Percentiles rank a stretch among this genome's conserved stretches.
Conservation (phyloP, 768 basidiomycete species). For the Psilocybe cyanescens region DNA sequence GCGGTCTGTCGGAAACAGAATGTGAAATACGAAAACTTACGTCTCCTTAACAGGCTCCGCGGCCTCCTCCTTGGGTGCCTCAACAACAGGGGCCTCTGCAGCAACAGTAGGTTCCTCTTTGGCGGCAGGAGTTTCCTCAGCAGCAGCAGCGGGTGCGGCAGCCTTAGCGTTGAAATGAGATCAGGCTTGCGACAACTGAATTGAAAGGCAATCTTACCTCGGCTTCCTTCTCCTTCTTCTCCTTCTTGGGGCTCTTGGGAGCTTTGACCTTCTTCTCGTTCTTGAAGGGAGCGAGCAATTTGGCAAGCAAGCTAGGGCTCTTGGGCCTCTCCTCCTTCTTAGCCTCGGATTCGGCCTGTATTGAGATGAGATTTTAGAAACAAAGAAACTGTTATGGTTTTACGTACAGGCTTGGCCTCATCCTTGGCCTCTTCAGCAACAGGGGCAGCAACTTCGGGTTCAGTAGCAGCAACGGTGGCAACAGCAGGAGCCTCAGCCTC, state of each 20-base stretch:
- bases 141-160: conserved; percentile 39
- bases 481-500: conserved; percentile 31
- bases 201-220: conserved; percentile 43
- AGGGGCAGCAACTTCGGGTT: conserved; percentile 22
- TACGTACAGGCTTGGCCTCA: conserved; percentile 45
- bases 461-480: conserved; percentile 25
- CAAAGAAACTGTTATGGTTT: conserved; percentile 9
- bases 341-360: conserved; percentile 50
- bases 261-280: conserved; percentile 62
- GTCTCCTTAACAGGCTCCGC: conserved; percentile 53
- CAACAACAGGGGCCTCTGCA: conserved; percentile 31
- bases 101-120: conserved; percentile 56
- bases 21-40: conserved; percentile 1
- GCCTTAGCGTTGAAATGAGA: conserved; percentile 23
- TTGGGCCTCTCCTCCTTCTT: conserved; percentile 84
- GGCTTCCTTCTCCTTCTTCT: conserved; percentile 78
- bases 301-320: conserved; percentile 78
- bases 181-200: conserved; percentile 1
- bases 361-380: conserved; percentile 12
- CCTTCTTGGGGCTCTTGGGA: conserved; percentile 80
- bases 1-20: background rate
- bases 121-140: conserved; percentile 47
- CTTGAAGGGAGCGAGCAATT: conserved; percentile 83
- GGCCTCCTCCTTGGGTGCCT: background rate
- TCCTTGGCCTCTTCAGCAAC: conserved; percentile 39